Conservation (phyloP, 164 flowering plant genomes). For the Santalum album region DNA sequence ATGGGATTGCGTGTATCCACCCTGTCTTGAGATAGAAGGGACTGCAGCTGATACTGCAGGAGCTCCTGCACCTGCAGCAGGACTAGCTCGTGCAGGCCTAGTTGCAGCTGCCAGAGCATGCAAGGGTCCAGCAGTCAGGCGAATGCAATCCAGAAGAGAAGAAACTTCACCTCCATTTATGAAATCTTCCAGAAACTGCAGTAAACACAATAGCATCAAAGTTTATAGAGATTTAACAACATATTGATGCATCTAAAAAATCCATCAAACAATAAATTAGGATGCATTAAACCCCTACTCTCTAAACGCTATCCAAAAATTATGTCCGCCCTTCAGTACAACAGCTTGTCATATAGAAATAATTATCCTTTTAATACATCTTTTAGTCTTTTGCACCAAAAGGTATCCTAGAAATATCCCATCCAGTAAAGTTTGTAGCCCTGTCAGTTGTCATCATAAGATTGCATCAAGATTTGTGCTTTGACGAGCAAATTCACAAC, state of each 20-base stretch:
- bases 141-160: conserved; percentile 92
- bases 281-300: neutral
- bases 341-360: too few relatives aligned
- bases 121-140: conserved; percentile 94
- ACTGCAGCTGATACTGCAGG: conserved; percentile 43
- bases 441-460: too few relatives aligned
- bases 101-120: conserved; percentile 96
- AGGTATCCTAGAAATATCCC: too few relatives aligned
- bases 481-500: too few relatives aligned
- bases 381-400: too few relatives aligned
- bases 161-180: conserved; percentile 97
- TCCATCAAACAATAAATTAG: neutral
- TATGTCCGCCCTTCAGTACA: too few relatives aligned
- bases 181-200: conserved; percentile 93
- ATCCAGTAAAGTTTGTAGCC: too few relatives aligned
- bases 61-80: conserved; percentile 46
- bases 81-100: conserved; percentile 93
- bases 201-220: neutral
- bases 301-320: too few relatives aligned
- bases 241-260: conserved; percentile 1
- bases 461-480: too few relatives aligned
- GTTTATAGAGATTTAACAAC: neutral
- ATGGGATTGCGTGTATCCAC: conserved; percentile 39
- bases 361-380: too few relatives aligned
- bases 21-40: conserved; percentile 50